Conservation (phyloP, 2,329 filamentous ascomycete species). For the Elsinoe ampelina region DNA sequence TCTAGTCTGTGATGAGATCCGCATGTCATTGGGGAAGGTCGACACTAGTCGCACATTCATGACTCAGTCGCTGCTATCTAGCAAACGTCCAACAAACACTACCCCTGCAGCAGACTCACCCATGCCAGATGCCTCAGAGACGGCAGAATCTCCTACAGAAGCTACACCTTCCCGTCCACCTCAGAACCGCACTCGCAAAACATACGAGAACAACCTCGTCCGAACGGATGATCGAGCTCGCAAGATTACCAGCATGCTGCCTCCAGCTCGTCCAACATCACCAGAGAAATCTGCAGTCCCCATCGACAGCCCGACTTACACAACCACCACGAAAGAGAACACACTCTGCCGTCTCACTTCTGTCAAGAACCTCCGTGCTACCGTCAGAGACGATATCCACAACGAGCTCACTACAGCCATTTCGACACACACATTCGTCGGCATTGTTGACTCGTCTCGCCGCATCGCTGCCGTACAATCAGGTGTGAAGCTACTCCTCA, state of each 20-base stretch:
- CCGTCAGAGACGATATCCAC: conserved; percentile 74
- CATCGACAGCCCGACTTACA: conserved; percentile 56
- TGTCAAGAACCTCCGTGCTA: conserved; percentile 71
- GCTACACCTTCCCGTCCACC: conserved; percentile 25
- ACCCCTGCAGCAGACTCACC: conserved; percentile 19
- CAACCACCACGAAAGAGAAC: conserved; percentile 58
- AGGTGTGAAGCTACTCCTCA: conserved; percentile 80
- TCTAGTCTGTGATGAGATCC: conserved; percentile 70
- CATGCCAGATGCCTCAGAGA: conserved; percentile 25
- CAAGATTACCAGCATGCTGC: conserved; percentile 95
- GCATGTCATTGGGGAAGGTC: conserved; percentile 68
- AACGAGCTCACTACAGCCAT: conserved; percentile 79
- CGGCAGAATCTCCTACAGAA: conserved; percentile 28
- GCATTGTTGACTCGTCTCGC: conserved; percentile 76
- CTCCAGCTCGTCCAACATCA: conserved; percentile 39
- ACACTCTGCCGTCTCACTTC: conserved; percentile 69
- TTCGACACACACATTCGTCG: conserved; percentile 82
- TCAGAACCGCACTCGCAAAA: conserved; percentile 36
- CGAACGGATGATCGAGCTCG: conserved; percentile 79
- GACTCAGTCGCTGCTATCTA: conserved; percentile 78
- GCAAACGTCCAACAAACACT: conserved; percentile 35
- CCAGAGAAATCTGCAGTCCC: conserved; percentile 20
- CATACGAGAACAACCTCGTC: conserved; percentile 79
- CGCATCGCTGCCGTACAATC: conserved; percentile 88
- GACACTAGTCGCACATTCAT: conserved; percentile 91